Percentiles rank a stretch among this genome's conserved stretches.
Evolutionary conservation across 495 filamentous ascomycete genomes (phyloP).

Genomic region (Bacidia gigantensis): DNA sequence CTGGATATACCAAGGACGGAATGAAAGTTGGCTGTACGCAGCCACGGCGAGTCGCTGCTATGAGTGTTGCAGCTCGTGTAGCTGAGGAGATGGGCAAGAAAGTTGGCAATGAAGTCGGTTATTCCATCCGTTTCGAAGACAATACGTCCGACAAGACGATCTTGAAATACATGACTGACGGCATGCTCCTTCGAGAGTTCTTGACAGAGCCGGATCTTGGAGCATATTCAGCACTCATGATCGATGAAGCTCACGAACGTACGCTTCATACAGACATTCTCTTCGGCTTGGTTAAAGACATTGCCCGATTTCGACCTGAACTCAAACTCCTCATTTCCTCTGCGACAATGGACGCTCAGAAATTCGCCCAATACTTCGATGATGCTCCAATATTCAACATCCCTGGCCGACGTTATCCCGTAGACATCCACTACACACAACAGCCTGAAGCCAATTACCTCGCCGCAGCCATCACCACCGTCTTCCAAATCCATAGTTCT

Average conservation of each 20-base stretch:
- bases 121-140: constrained; percentile 93
- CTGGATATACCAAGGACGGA: constrained; percentile 75
- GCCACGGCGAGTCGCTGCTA: constrained; percentile 87
- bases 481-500: constrained; percentile 91
- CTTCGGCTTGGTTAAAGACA: constrained; percentile 82
- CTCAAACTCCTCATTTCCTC: constrained; percentile 88
- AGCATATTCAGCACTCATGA: constrained; percentile 84
- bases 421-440: constrained; percentile 85
- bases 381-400: constrained; percentile 94
- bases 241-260: constrained; percentile 94
- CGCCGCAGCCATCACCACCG: constrained; percentile 77
- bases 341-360: constrained; percentile 88
- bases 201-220: constrained; percentile 77
- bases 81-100: constrained; percentile 88
- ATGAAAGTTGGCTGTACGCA: constrained; percentile 38
- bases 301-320: constrained; percentile 72
- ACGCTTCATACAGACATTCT: constrained; percentile 87
- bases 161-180: constrained; percentile 96
- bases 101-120: constrained; percentile 88
- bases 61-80: constrained; percentile 78
- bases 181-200: constrained; percentile 87
- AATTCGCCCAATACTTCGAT: constrained; percentile 87
- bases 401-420: constrained; percentile 77
- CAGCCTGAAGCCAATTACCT: constrained; percentile 93
- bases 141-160: constrained; percentile 84